Evolutionary conservation across 148 eudicot genomes (phyloP), one percentile per base, ranked within the genome.

Genomic region (Rhododendron simsii): DNA sequence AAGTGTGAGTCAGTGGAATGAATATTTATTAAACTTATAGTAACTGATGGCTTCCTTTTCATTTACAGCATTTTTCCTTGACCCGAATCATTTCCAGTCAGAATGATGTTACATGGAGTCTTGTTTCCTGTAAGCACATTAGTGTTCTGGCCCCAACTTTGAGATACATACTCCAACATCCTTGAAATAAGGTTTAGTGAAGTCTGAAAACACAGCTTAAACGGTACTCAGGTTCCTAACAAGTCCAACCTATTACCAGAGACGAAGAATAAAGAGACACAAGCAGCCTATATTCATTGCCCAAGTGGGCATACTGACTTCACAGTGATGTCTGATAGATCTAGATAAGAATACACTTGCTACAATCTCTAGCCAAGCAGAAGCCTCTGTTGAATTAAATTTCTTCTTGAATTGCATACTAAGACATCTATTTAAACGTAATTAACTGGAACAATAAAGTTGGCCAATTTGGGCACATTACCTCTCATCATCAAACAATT

Each of bases 401-500:
- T 61, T 20, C 69, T 69, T 69, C 37, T 69, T 69, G 35, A 12
- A 67, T 67, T n/a, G 73, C 73, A 67, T 10, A 67, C 33, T 26
- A 12, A 26, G 33, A 26, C n/a, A 76, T 76, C 44, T 18, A 23
- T 84, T 20, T 35, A 12, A 55, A 78, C n/a, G 9, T 9, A 63
- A 41, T 8, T 14, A 82, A 35, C 53, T 75, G 51, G 16, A n/a
- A 78, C n/a, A 83, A 18, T 37, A 37, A 35, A 81, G 80, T 77
- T 82, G 23, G 81, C 57, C 44, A 69, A 57, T 87, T 20, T 86
- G 53, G 65, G 80, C 37, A 67, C 69, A 77, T 91, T 82, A 98
- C 99, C 98, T 93, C 77, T 94, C 96, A 73, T 98, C 99, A 87
- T 95, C 99, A 83, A 95, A 98, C 74, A 98, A 90, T 88, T 90